Percentiles rank a stretch among this genome's conserved stretches.
Conservation (phyloP, 306 rosid species). For the Carpinus viminea region DNA sequence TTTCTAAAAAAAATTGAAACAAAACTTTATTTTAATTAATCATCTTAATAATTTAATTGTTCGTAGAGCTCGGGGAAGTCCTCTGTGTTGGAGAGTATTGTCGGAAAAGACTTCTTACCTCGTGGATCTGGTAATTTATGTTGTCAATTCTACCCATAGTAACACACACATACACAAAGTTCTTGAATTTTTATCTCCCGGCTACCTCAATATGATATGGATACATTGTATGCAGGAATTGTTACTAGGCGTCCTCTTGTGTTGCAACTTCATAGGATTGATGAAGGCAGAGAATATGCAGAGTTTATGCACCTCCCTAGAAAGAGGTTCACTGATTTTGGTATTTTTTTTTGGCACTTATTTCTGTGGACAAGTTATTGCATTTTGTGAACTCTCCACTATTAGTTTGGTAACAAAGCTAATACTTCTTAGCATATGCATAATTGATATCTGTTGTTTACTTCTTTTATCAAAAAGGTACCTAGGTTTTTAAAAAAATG, state of each 20-base stretch:
- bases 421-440: background rate
- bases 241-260: constrained; percentile 95
- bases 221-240: constrained; percentile 58
- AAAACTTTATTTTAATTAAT: constrained; percentile 13
- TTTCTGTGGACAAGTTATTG: background rate
- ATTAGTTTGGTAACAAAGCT: constrained; percentile 1
- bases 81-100: constrained; percentile 84
- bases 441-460: no score
- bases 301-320: constrained; percentile 88
- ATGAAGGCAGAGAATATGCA: constrained; percentile 76
- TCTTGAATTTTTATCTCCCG: background rate
- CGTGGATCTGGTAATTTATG: constrained; percentile 79
- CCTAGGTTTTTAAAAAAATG: no score
- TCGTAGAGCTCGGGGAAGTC: constrained; percentile 89
- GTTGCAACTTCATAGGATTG: constrained; percentile 82
- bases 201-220: background rate
- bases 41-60: constrained; percentile 22
- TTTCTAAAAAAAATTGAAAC: constrained; percentile 27
- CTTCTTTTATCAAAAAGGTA: no score
- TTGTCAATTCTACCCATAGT: background rate
- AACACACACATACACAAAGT: background rate
- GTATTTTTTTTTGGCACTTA: constrained; percentile 33
- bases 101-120: constrained; percentile 93
- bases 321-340: constrained; percentile 76
- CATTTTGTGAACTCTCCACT: background rate